These are phyloP conservation scores for Pouteria glomerata DNA, from an alignment of 148 eudicot species.

Conservation along the genomic window DNA sequence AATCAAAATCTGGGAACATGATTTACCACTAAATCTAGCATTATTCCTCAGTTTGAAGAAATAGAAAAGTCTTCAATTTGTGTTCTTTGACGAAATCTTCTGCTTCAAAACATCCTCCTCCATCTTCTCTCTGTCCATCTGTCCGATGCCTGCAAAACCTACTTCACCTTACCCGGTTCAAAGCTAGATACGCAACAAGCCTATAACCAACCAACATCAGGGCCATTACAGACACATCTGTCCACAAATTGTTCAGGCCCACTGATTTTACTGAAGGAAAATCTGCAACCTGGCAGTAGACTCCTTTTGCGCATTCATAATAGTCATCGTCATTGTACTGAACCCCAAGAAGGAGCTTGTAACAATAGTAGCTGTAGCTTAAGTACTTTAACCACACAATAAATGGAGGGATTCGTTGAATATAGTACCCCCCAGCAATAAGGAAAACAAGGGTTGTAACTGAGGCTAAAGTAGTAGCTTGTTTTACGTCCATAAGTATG, in stretches of 20 bases:
- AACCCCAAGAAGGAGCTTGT: constrained; percentile 79
- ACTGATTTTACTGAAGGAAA: constrained; percentile 64
- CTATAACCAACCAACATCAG: constrained; percentile 88
- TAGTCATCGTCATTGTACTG: constrained; percentile 69
- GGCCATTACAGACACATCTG: constrained; percentile 63
- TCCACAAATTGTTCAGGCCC: constrained; percentile 60
- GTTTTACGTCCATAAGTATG: constrained; percentile 84
- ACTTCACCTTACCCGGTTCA: constrained; percentile 53
- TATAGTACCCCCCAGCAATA: constrained; percentile 92
- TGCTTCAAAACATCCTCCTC: not conserved
- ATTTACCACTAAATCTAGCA: constrained; percentile 21
- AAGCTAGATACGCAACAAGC: constrained; percentile 77
- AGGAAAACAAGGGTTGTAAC: constrained; percentile 96
- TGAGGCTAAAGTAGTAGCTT: constrained; percentile 90
- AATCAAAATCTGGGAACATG: constrained; percentile 21
- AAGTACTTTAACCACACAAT: constrained; percentile 94
- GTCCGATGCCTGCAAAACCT: not conserved
- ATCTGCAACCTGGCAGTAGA: constrained; percentile 60
- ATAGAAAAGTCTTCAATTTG: constrained; percentile 20
- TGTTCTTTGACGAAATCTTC: constrained; percentile 3
- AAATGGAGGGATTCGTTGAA: constrained; percentile 87
- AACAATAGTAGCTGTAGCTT: constrained; percentile 97
- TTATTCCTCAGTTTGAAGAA: constrained; percentile 30
- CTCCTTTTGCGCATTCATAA: constrained; percentile 75
- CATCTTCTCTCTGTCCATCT: not conserved